Percentiles rank a stretch among this genome's conserved stretches.
phyloP scores from a whole-genome alignment of 129 eudicot genomes.

The Helichrysum umbraculigerum region DNA sequence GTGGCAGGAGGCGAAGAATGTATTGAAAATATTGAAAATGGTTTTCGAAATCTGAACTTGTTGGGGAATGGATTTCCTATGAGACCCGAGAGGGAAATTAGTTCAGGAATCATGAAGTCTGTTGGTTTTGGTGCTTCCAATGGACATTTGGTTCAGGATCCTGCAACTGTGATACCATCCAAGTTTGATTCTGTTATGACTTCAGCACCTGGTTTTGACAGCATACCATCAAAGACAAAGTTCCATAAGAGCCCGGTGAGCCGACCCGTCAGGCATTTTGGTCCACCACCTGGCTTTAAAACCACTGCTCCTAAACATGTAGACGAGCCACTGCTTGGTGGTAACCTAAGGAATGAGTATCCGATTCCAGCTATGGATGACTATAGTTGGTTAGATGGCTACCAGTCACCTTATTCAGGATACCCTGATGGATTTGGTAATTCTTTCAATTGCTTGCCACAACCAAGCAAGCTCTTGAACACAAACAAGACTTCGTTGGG shows the following conservation, averaged over 20 bases:
- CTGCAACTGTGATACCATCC: constrained; percentile 50
- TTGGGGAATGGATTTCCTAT: constrained; percentile 42
- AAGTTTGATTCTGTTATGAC: constrained; percentile 54
- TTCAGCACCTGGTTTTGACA: constrained; percentile 41
- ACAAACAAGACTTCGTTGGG: constrained; percentile 51
- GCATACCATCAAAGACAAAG: constrained; percentile 42
- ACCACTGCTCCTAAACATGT: constrained; percentile 42
- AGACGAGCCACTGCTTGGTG: constrained; percentile 39
- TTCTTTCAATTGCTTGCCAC: constrained; percentile 45
- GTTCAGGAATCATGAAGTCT: constrained; percentile 39
- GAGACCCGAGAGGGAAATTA: constrained; percentile 34
- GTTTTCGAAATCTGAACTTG: constrained; percentile 46
- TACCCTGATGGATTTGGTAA: constrained; percentile 46
- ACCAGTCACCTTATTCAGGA: constrained; percentile 57
- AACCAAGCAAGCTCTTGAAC: constrained; percentile 40
- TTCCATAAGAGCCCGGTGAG: constrained; percentile 69
- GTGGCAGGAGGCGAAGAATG: constrained; percentile 38
- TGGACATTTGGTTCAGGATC: constrained; percentile 33
- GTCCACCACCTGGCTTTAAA: constrained; percentile 95
- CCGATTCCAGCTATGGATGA: constrained; percentile 55
- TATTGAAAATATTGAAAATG: constrained; percentile 42
- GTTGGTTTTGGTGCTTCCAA: constrained; percentile 31
- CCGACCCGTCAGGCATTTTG: constrained; percentile 70
- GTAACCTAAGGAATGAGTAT: constrained; percentile 21
- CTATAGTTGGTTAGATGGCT: constrained; percentile 91